Conservation (phyloP, 306 rosid genomes). For the Ochetophila trinervis region DNA sequence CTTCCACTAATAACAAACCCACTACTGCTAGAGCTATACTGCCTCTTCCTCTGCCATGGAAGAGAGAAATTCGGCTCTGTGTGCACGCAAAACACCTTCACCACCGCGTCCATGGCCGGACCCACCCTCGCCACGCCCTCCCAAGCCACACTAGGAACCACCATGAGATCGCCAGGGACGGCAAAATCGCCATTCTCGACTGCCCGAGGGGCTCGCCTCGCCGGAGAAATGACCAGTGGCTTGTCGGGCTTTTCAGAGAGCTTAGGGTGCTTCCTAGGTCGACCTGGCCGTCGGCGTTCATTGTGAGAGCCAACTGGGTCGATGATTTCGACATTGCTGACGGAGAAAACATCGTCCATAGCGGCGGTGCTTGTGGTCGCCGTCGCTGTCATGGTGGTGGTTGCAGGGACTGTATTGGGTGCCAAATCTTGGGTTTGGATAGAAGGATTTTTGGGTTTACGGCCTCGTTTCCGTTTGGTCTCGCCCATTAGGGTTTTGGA, state of each 20-base stretch:
- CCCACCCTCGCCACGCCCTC: conserved; percentile 39
- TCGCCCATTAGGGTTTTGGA: conserved; percentile 25
- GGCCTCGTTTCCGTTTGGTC: conserved; percentile 72
- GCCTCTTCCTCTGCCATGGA: conserved; percentile 98
- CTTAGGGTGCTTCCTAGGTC: conserved; percentile 53
- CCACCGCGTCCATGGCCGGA: conserved; percentile 92
- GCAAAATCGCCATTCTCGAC: conserved; percentile 32
- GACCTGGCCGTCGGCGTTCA: conserved; percentile 45
- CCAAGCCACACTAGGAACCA: conserved; percentile 35
- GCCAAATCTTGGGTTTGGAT: conserved; percentile 68
- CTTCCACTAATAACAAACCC: conserved; percentile 80
- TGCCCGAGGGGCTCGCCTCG: conserved; percentile 36
- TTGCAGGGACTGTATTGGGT: conserved; percentile 3
- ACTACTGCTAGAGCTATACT: conserved; percentile 85
- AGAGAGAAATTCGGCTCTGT: conserved; percentile 92
- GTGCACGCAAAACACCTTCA: conserved; percentile 87
- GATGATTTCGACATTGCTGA: conserved; percentile 58
- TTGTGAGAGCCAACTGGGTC: conserved; percentile 37
- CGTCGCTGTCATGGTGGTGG: conserved; percentile 18
- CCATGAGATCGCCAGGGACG: conserved; percentile 26
- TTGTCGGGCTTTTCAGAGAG: conserved; percentile 40
- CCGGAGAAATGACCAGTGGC: conserved; percentile 29
- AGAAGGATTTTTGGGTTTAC: conserved; percentile 58
- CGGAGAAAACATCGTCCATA: conserved; percentile 56
- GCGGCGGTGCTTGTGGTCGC: conserved; percentile 7